Conservation (phyloP, 805 yeast species). For the Kodamaea leandrae region DNA sequence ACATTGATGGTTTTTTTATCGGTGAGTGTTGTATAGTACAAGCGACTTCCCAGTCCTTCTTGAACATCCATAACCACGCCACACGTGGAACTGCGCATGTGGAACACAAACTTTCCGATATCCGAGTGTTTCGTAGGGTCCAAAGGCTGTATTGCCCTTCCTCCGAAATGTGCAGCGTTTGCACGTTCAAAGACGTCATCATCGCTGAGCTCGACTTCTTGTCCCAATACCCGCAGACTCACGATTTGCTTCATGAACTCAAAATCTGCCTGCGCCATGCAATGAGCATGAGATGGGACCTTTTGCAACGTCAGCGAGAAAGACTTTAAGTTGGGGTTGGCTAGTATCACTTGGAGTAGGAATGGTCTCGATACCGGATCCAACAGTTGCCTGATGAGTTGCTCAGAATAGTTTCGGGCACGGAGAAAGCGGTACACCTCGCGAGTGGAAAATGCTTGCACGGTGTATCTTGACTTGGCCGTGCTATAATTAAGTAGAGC, state of each 20-base stretch:
- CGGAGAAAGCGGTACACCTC: constrained; percentile 7
- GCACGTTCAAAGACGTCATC: background rate
- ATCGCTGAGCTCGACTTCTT: background rate
- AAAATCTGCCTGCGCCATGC: constrained; percentile 7
- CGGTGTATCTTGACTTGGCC: background rate
- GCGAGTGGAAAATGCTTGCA: constrained; percentile 4
- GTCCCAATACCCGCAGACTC: background rate
- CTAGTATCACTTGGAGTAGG: constrained; percentile 2
- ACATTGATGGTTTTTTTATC: constrained; percentile 3
- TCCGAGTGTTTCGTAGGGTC: background rate
- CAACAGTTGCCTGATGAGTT: constrained; percentile 4
- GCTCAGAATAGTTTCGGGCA: constrained; percentile 3
- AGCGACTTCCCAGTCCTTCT: background rate
- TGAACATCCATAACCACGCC: constrained; percentile 6
- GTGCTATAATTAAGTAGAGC: constrained; percentile 1
- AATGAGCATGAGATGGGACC: constrained; percentile 1
- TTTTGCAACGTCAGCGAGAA: constrained; percentile 2
- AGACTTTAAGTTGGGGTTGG: constrained; percentile 2
- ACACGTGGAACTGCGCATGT: background rate
- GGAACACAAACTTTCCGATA: constrained; percentile 4
- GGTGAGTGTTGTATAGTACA: constrained; percentile 6
- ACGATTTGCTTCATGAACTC: constrained; percentile 5
- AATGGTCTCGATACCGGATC: constrained; percentile 2
- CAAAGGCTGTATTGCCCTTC: background rate
- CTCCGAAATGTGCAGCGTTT: background rate